Evolutionary conservation across 768 basidiomycete genomes (phyloP).

Genomic region (Amyloporia xantha): DNA sequence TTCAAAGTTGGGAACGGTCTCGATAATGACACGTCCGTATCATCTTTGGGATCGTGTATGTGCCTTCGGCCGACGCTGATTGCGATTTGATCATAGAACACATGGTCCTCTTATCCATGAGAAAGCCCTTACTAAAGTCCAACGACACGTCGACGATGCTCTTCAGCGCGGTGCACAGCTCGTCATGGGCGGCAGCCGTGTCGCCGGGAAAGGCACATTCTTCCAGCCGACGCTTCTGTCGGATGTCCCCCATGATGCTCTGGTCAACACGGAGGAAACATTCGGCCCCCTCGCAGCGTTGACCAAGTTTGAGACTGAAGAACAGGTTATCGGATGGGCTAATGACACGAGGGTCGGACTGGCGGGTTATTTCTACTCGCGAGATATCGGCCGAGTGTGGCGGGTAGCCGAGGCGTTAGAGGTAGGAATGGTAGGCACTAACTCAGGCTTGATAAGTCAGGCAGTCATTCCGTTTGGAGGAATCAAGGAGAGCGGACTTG

Average conservation of each 20-base stretch:
- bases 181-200: conserved; percentile 78
- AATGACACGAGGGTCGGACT: conserved; percentile 81
- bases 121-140: conserved; percentile 81
- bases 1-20: conserved; percentile 90
- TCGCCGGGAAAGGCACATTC: conserved; percentile 56
- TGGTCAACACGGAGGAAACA: conserved; percentile 79
- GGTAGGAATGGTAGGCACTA: conserved; percentile 88
- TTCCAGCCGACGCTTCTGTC: conserved; percentile 85
- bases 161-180: conserved; percentile 79
- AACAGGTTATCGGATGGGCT: conserved; percentile 81
- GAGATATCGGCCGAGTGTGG: conserved; percentile 86
- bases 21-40: conserved; percentile 61
- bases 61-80: too few relatives aligned
- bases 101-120: conserved; percentile 93
- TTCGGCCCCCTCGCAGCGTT: conserved; percentile 91
- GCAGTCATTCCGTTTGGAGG: conserved; percentile 86
- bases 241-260: conserved; percentile 67
- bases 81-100: conserved; percentile 53
- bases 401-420: conserved; percentile 92
- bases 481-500: conserved; percentile 81
- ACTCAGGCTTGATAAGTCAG: conserved; percentile 75
- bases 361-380: conserved; percentile 90
- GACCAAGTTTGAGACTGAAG: conserved; percentile 88
- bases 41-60: background rate
- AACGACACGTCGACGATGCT: conserved; percentile 83